Evolutionary conservation across 2,329 filamentous ascomycete species (phyloP), one percentile per base, ranked within the genome.

Genomic region (Ceratocystis destructans): DNA sequence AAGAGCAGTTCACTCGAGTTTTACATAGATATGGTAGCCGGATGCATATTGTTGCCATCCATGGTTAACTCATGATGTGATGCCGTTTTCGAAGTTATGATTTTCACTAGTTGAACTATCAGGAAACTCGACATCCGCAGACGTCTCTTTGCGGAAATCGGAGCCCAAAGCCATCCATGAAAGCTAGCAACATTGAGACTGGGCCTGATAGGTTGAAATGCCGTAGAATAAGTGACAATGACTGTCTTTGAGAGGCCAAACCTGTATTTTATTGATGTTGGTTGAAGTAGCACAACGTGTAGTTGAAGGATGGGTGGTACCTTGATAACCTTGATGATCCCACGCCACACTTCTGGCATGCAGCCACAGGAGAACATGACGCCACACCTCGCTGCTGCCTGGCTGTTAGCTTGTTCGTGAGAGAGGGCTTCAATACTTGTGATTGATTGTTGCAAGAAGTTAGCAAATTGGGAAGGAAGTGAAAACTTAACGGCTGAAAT

Each of bases 241-340:
- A 1, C 37, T 12, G 33, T 37, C 33, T 37, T 37, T 37, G 33
- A 37, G 33, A 37, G 33, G 33, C 33, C 12, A 15, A 12, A 10
- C 10, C 28, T 57, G 15, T 1, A 17, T 57, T 57, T 57, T 33
- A 3, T 57, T 33, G 22, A 31, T n/a, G 53, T 57, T 15, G 28
- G 5, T 17, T 57, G 25, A 17, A 33, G 53, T 31, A 31, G 17
- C 28, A 57, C 53, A 57, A 33, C 28, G 31, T 12, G 53, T 41
- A 4, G 53, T 15, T 6, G 53, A 28, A 33, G 25, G 8, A 57
- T 15, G 25, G 53, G 22, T 12, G 22, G 12, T 3, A 53, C 48
- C 53, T 22, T 53, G 48, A 53, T 53, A 57, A 57, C 53, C 22
- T 57, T 57, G 53, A 57, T 57, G 53, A 57, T 31, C 53, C 25